These are phyloP conservation scores for Penicillium argentinense DNA, from an alignment of 495 filamentous ascomycete genomes.

Conservation along the genomic window DNA sequence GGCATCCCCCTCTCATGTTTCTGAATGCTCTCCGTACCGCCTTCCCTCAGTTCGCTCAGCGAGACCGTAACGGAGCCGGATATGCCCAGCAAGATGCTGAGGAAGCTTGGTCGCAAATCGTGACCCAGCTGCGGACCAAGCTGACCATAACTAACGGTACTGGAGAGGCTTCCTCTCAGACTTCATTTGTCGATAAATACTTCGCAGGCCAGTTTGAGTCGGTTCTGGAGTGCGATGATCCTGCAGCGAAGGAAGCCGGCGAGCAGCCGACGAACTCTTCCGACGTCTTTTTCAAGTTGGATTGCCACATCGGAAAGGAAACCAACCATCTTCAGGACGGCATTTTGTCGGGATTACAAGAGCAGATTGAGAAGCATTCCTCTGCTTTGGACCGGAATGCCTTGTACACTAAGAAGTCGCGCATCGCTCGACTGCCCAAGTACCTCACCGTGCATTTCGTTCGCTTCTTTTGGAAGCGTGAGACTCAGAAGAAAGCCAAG, in stretches of 20 bases:
- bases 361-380: constrained; percentile 89
- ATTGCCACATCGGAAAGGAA: constrained; percentile 84
- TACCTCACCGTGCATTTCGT: constrained; percentile 97
- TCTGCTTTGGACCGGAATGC: constrained; percentile 73
- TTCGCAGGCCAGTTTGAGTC: constrained; percentile 78
- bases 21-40: constrained; percentile 74
- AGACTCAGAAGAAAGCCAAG: constrained; percentile 96
- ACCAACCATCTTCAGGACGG: constrained; percentile 91
- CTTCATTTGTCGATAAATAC: constrained; percentile 87
- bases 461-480: constrained; percentile 95
- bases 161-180: constrained; percentile 42
- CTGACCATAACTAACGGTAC: constrained; percentile 63
- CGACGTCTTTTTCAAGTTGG: constrained; percentile 86
- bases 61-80: constrained; percentile 72
- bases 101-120: constrained; percentile 96
- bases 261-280: constrained; percentile 65
- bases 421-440: constrained; percentile 85
- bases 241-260: constrained; percentile 69
- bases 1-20: constrained; percentile 86
- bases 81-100: constrained; percentile 97
- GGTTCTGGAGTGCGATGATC: constrained; percentile 78
- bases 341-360: constrained; percentile 73
- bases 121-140: constrained; percentile 80
- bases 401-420: constrained; percentile 84
- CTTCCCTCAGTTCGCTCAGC: constrained; percentile 95